Evolutionary conservation across 2,329 filamentous ascomycete species (phyloP).

Genomic region (Leptographium galeiforme): DNA sequence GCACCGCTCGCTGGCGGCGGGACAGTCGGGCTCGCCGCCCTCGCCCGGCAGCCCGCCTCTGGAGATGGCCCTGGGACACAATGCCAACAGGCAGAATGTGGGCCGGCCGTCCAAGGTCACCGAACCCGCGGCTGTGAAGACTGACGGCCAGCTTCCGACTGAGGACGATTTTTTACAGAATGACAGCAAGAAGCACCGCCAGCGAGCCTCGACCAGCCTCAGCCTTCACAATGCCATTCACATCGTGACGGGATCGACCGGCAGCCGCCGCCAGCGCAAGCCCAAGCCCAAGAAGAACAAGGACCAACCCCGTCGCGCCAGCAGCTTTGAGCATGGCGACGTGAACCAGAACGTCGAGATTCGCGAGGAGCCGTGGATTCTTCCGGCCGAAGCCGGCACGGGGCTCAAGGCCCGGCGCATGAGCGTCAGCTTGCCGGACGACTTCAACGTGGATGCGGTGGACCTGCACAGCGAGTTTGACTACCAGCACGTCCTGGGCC

Average conservation of each 20-base stretch:
- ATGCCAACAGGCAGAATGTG: not conserved
- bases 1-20: constrained; percentile 30
- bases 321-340: constrained; percentile 32
- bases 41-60: constrained; percentile 31
- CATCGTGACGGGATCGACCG: constrained; percentile 22
- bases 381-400: constrained; percentile 55
- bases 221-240: constrained; percentile 33
- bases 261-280: constrained; percentile 8
- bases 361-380: constrained; percentile 33
- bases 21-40: constrained; percentile 35
- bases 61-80: constrained; percentile 20
- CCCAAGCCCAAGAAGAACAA: constrained; percentile 12
- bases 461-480: constrained; percentile 59
- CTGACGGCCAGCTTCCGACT: constrained; percentile 8
- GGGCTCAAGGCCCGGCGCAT: constrained; percentile 68
- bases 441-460: constrained; percentile 57
- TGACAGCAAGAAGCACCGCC: constrained; percentile 35
- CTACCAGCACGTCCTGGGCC: constrained; percentile 56
- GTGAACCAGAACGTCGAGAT: constrained; percentile 12
- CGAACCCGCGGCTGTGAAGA: constrained; percentile 1
- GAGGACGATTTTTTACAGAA: constrained; percentile 30
- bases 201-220: constrained; percentile 32
- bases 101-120: not conserved
- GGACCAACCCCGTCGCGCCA: constrained; percentile 24
- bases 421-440: constrained; percentile 60